Evolutionary conservation across 768 basidiomycete genomes (phyloP).

Genomic region (Russula sp.): DNA sequence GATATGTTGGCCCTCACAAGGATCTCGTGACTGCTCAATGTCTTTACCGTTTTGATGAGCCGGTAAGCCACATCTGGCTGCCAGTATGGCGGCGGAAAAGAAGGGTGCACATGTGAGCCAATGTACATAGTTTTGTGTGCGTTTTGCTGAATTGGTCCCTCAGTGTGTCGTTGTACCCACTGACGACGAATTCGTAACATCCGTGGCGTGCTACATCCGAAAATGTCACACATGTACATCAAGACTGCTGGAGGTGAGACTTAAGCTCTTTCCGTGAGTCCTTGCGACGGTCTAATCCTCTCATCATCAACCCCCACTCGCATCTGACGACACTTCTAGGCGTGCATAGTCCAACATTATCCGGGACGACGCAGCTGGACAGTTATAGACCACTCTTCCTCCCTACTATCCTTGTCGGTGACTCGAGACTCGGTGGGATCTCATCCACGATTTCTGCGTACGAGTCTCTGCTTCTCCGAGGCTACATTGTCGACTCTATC

Average conservation of each 20-base stretch:
- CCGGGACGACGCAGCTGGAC: conserved; percentile 79
- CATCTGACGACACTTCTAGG: conserved; percentile 41
- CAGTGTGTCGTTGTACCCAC: conserved; percentile 39
- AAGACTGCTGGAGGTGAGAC: conserved; percentile 95
- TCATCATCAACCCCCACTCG: conserved; percentile 9
- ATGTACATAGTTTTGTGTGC: background rate
- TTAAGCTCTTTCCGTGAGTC: conserved; percentile 12
- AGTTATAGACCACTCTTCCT: conserved; percentile 82
- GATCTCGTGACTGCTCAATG: conserved; percentile 55
- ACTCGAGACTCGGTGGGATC: conserved; percentile 88
- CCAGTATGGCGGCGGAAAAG: conserved; percentile 38
- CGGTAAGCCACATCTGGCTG: conserved; percentile 95
- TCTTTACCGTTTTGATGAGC: conserved; percentile 78
- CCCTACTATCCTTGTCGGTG: conserved; percentile 82
- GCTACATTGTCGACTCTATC: conserved; percentile 81
- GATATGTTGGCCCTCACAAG: conserved; percentile 39
- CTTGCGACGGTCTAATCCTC: conserved; percentile 3
- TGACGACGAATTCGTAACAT: conserved; percentile 58
- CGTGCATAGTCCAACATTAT: conserved; percentile 84
- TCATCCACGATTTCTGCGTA: conserved; percentile 89
- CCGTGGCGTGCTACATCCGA: conserved; percentile 59
- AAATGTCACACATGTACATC: conserved; percentile 67
- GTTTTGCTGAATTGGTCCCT: conserved; percentile 3
- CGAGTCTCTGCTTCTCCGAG: conserved; percentile 85
- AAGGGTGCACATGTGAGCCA: conserved; percentile 30